Conservation (phyloP, 257 asterid genomes). For the Cynanchum wilfordii region DNA sequence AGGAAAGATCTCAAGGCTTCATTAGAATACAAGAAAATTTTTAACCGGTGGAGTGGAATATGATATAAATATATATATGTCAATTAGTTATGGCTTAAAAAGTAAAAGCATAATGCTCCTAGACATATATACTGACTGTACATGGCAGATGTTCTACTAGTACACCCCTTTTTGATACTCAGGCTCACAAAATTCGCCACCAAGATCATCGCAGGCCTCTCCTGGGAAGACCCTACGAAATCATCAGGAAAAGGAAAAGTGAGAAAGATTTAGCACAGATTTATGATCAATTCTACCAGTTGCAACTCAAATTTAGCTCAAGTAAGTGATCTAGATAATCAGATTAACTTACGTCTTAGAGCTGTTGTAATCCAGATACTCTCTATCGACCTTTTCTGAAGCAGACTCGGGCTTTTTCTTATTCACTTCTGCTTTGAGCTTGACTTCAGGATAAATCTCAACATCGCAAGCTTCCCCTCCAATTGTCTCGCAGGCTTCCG, state of each 20-base stretch:
- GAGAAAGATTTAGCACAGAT: neutral
- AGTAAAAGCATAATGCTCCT: neutral
- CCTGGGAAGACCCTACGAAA: constrained; percentile 32
- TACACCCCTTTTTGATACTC: constrained; percentile 25
- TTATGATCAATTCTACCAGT: neutral
- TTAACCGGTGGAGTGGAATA: neutral
- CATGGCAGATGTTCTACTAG: constrained; percentile 10
- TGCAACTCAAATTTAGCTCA: neutral
- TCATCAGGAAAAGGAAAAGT: neutral
- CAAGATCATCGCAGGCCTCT: constrained; percentile 42
- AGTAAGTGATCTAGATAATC: neutral
- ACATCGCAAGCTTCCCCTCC: constrained; percentile 56
- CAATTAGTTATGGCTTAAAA: neutral
- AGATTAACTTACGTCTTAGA: constrained; percentile 39
- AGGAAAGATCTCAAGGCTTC: neutral
- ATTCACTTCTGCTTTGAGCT: constrained; percentile 27
- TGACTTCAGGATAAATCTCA: constrained; percentile 45
- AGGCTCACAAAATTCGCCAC: constrained; percentile 35
- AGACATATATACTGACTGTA: neutral
- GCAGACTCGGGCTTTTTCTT: constrained; percentile 10
- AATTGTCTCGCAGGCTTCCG: constrained; percentile 60
- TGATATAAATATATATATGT: neutral
- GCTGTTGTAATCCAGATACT: constrained; percentile 44
- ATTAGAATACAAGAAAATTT: neutral
- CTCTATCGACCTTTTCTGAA: constrained; percentile 45